Evolutionary conservation across 2,329 filamentous ascomycete species (phyloP).

Genomic region (Hymenoscyphus linearis): DNA sequence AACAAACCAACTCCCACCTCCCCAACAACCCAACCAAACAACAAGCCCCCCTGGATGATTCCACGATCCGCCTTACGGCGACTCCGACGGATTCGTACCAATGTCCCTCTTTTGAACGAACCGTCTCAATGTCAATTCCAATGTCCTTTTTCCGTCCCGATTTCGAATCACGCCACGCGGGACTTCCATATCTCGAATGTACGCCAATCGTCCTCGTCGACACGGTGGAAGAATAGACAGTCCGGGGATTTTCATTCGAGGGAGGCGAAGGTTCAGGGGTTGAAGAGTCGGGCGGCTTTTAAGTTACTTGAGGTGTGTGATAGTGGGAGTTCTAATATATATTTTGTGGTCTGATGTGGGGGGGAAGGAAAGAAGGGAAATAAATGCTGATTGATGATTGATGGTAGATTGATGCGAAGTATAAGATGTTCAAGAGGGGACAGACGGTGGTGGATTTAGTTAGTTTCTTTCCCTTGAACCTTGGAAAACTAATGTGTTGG

Average conservation of each 20-base stretch:
- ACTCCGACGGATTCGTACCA: conserved; percentile 10
- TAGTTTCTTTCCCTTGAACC: conserved; percentile 28
- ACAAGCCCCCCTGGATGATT: conserved; percentile 24
- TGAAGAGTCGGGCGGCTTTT: conserved; percentile 90
- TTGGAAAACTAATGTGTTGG: not conserved
- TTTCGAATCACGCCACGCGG: not conserved
- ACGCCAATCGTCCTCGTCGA: conserved; percentile 51
- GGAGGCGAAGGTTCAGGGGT: conserved; percentile 69
- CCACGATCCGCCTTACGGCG: conserved; percentile 20
- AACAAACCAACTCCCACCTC: not conserved
- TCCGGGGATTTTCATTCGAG: conserved; percentile 64
- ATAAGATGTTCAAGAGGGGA: conserved; percentile 70
- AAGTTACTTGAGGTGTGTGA: conserved; percentile 73
- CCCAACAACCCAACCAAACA: not conserved
- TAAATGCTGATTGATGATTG: conserved; percentile 2
- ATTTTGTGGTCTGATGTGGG: not conserved
- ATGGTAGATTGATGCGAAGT: conserved; percentile 70
- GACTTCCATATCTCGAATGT: conserved; percentile 1
- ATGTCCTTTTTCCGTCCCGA: not conserved
- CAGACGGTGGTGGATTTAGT: conserved; percentile 89
- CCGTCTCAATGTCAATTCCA: no score
- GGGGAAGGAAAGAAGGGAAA: not conserved
- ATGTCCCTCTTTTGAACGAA: not conserved
- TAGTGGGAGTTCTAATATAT: no score
- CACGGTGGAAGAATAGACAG: conserved; percentile 79